Evolutionary conservation across 805 yeast genomes (phyloP).

Genomic region (Wickerhamiella vanderwaltii): DNA sequence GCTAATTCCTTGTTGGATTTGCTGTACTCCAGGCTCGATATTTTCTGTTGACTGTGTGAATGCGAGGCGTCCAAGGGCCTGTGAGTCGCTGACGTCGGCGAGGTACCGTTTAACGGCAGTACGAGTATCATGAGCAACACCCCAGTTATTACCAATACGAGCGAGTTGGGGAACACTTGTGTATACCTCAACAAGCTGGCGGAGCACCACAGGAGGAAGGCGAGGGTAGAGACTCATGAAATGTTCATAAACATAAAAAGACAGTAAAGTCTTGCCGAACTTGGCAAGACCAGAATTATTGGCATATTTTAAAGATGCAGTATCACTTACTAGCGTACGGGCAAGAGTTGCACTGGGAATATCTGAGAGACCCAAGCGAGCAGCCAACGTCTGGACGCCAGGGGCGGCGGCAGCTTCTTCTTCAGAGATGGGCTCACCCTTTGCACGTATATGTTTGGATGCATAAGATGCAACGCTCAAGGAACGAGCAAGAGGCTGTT

Average conservation of each 20-base stretch:
- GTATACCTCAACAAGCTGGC: constrained; percentile 64
- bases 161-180: constrained; percentile 55
- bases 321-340: constrained; percentile 57
- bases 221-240: constrained; percentile 74
- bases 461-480: constrained; percentile 15
- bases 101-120: constrained; percentile 54
- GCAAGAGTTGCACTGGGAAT: constrained; percentile 60
- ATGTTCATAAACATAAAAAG: constrained; percentile 63
- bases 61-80: constrained; percentile 44
- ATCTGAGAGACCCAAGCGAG: constrained; percentile 46
- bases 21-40: constrained; percentile 15
- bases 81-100: constrained; percentile 53
- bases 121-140: constrained; percentile 64
- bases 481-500: constrained; percentile 1
- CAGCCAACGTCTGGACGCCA: constrained; percentile 63
- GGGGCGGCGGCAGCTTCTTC: constrained; percentile 50
- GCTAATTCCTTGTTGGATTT: constrained; percentile 5
- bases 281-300: constrained; percentile 68
- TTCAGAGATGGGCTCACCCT: constrained; percentile 32
- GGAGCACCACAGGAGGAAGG: constrained; percentile 67
- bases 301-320: constrained; percentile 36
- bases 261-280: constrained; percentile 70
- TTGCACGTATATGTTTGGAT: constrained; percentile 17
- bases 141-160: constrained; percentile 69
- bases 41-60: constrained; percentile 15